Evolutionary conservation across 306 rosid species (phyloP).

Genomic region (Prunus padus): DNA sequence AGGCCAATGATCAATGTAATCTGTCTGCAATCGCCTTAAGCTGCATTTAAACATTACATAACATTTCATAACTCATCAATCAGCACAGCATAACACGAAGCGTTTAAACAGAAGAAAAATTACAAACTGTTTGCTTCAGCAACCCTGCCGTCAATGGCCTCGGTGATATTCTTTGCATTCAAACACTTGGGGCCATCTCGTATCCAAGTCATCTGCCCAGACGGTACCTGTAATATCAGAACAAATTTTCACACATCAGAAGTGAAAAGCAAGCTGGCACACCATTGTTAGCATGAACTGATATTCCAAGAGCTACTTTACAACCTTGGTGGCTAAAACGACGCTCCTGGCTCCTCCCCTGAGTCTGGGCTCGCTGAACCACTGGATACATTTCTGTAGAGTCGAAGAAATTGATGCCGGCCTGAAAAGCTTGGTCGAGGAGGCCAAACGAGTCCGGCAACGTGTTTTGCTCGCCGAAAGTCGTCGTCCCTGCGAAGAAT

Average conservation of each 20-base stretch:
- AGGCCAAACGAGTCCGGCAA: conserved; percentile 58
- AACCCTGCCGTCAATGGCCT: too few relatives aligned
- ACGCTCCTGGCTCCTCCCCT: conserved; percentile 74
- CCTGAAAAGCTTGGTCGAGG: conserved; percentile 59
- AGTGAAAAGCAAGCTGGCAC: neutral
- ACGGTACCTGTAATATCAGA: conserved; percentile 62
- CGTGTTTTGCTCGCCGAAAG: conserved; percentile 85
- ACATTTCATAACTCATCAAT: too few relatives aligned
- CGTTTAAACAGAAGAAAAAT: too few relatives aligned
- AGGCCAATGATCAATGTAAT: conserved; percentile 89
- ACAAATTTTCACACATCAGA: neutral
- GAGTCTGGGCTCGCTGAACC: conserved; percentile 76
- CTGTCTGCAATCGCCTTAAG: too few relatives aligned
- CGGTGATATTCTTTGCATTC: conserved; percentile 52
- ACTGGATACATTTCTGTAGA: conserved; percentile 95
- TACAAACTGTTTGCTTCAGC: neutral
- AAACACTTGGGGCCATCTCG: too few relatives aligned
- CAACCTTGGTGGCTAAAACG: conserved; percentile 78
- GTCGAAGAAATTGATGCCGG: conserved; percentile 89
- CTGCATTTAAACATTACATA: too few relatives aligned
- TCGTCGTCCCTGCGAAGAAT: conserved; percentile 68
- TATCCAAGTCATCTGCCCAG: too few relatives aligned
- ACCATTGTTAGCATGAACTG: neutral
- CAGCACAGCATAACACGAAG: too few relatives aligned
- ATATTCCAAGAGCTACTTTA: neutral